Base-by-base conservation (phyloP, 345 rosid genomes). In the Boechera stricta region DNA sequence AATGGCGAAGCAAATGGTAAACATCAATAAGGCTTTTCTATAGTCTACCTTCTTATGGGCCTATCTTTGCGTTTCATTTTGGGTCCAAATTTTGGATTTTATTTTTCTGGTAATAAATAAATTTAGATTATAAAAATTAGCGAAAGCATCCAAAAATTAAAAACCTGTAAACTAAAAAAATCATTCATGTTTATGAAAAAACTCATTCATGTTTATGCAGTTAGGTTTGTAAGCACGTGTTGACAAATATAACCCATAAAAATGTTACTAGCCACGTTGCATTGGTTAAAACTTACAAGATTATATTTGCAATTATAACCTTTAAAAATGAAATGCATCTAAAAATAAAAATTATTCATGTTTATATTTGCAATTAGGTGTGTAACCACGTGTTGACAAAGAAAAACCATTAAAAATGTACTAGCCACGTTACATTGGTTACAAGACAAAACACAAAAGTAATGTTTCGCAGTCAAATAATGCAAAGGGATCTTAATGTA, bases 401-500 rank as follows among this genome's bases (percentile, higher is more conserved):
- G 67, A 31, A 11, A 24, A 9, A 24, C 5, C 8, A 66, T 3
- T 0, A 58, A 12, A 15, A 55, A 39, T 39, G 44, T 67, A 12
- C 10, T 2, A 59, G 53, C 52, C 62, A 67, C 79, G 62, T 75
- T 38, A 26, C 53, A 67, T 44, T 53, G 48, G 75, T 42, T 51
- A 54, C 31, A 71, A 42, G 52, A 45, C 64, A 64, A 77, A 55
- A 45, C 10, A 42, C 42, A 64, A 21, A 56, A 16, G 52, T 67
- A 8, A 58, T 5, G 32, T 5, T 33, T 51, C 9, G 2, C 35
- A 59, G 67, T 11, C 62, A 31, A 54, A 71, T 57, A 71, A 71
- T 71, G 28, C 76, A 71, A 64, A 45, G 62, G 13, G 16, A 45
- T 64, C 52, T 71, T 64, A 38, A 61, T 31, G 75, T 62, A 42